Evolutionary conservation across 2,329 filamentous ascomycete genomes (phyloP), one percentile per base, ranked within the genome.

Genomic region (Colletotrichum plurivorum): DNA sequence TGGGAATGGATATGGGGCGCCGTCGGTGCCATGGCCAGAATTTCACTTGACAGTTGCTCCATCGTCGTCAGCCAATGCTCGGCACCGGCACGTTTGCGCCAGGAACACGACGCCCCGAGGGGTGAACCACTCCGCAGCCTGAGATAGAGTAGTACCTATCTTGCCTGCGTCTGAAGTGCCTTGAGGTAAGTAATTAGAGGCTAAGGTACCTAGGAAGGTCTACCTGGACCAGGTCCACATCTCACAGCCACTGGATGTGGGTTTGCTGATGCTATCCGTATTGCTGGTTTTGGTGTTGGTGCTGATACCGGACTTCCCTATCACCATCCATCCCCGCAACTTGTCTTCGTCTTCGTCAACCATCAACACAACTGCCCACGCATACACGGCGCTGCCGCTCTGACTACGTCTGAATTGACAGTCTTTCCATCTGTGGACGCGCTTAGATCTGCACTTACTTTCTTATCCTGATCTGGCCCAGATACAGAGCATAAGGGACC

Each of bases 61-160:
- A 61, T 68, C 63, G 57, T 63, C 67, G 66, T 69, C 67, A 70
- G 67, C 67, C 67, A 70, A 70, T 54, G 67, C 67, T 70, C 57
- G 67, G 67, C 67, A 51, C 41, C 64, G 66, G 62, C 64, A 67
- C 52, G 46, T 68, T 58, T 55, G 67, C 64, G 67, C 64, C 67
- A 70, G 67, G 67, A 57, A 70, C 67, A 61, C 25, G 62, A 66
- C 62, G 55, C 66, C 55, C n/a, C 36, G 55, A 39, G 31, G 54
- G 36, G 39, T 52, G 51, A 53, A 36, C n/a, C 46, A 9, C 16
- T 22, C 20, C 46, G 16, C 53, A 57, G 46, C 54, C 27, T 56
- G 53, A 36, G 31, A 36, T 36, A 10, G 31, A 36, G 31, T 36
- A 36, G 8, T 36, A 36, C 31, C 3, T 36, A 8, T 10, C 31